Evolutionary conservation across 1,139 yeast species (phyloP).

Genomic region (Kurtzmaniella quercitrusa): DNA sequence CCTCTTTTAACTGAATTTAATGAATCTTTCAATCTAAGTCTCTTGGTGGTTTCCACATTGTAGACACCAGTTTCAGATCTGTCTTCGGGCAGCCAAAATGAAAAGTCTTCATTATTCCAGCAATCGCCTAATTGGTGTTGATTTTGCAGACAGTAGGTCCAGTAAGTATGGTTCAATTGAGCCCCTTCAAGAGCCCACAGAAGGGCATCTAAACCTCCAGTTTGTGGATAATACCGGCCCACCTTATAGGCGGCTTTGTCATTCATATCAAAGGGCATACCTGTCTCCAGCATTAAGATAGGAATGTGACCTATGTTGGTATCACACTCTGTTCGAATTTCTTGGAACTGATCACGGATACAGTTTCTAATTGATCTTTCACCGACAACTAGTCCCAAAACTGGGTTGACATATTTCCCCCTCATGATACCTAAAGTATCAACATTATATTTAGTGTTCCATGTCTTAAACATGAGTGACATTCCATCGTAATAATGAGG

Average conservation of each 20-base stretch:
- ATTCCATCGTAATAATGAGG: constrained; percentile 94
- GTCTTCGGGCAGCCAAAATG: constrained; percentile 78
- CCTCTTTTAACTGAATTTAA: constrained; percentile 1
- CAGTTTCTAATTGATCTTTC: constrained; percentile 73
- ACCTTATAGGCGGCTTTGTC: constrained; percentile 59
- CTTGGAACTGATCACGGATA: constrained; percentile 59
- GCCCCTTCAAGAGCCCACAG: constrained; percentile 73
- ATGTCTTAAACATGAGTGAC: constrained; percentile 82
- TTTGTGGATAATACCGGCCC: constrained; percentile 69
- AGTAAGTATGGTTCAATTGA: constrained; percentile 68
- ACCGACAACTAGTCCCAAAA: constrained; percentile 75
- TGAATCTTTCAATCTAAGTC: not conserved
- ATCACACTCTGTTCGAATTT: constrained; percentile 59
- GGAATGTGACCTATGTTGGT: constrained; percentile 62
- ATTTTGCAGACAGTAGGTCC: constrained; percentile 79
- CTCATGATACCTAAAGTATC: constrained; percentile 91
- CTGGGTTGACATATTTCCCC: constrained; percentile 68
- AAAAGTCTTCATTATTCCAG: constrained; percentile 93
- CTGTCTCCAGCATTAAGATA: constrained; percentile 85
- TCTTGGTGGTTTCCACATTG: not conserved
- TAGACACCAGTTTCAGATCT: constrained; percentile 15
- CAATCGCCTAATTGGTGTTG: constrained; percentile 80
- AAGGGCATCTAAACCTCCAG: constrained; percentile 79
- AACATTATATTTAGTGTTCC: constrained; percentile 76
- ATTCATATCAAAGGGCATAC: constrained; percentile 96